Conservation (phyloP, 1,139 yeast genomes). For the Protomyces inundatus region DNA sequence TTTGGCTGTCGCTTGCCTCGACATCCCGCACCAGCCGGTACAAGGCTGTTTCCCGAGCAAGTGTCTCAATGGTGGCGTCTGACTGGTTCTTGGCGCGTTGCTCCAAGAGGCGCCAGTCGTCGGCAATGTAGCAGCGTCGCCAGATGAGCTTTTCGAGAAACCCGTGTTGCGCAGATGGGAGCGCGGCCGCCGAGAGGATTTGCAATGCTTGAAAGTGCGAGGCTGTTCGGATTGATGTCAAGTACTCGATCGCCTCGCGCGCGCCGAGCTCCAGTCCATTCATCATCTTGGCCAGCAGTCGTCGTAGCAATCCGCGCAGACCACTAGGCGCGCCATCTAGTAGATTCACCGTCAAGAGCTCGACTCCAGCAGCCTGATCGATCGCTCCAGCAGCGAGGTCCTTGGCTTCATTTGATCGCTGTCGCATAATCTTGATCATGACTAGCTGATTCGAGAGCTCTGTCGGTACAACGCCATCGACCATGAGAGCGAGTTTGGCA, state of each 20-base stretch:
- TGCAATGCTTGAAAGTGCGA: slow-evolving; percentile 45
- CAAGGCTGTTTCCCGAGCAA: slow-evolving; percentile 45
- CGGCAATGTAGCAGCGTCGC: slow-evolving; percentile 59
- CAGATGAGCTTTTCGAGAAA: slow-evolving; percentile 43
- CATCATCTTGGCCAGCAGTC: slow-evolving; percentile 43
- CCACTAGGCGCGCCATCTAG: slow-evolving; percentile 1
- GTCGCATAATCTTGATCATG: not conserved
- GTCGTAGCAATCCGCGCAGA: slow-evolving; percentile 31
- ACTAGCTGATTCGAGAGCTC: slow-evolving; percentile 9
- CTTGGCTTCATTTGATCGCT: not conserved
- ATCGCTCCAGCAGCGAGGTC: slow-evolving; percentile 4
- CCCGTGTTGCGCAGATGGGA: slow-evolving; percentile 14
- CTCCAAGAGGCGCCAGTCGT: slow-evolving; percentile 52
- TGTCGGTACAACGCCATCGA: slow-evolving; percentile 29
- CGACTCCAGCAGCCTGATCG: slow-evolving; percentile 24
- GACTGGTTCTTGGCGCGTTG: slow-evolving; percentile 43
- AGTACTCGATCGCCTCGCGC: slow-evolving; percentile 51
- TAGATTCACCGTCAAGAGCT: slow-evolving; percentile 7
- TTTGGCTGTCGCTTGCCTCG: not conserved
- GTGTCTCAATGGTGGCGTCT: slow-evolving; percentile 45
- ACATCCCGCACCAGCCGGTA: not conserved
- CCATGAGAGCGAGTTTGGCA: slow-evolving; percentile 55
- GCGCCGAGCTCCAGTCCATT: slow-evolving; percentile 44
- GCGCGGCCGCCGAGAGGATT: slow-evolving; percentile 35
- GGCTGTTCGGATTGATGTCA: slow-evolving; percentile 48